Evolutionary conservation across 1,284 basidiomycete species (phyloP), one percentile per base, ranked within the genome.

Genomic region (Coriolopsis trogii): DNA sequence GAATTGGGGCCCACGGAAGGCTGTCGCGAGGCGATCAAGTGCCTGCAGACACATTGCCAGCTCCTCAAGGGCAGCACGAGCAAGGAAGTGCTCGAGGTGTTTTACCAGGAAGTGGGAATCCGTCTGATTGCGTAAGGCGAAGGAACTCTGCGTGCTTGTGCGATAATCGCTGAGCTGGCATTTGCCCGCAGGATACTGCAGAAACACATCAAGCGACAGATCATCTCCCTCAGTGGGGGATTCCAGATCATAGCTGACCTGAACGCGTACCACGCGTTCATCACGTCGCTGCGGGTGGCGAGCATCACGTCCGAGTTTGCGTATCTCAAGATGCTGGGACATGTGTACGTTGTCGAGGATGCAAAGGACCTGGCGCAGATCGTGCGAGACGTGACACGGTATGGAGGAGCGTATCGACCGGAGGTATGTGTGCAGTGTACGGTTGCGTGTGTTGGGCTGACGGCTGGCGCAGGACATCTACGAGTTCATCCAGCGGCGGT

Each of bases 221-320:
- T 97, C 63, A 96, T 99, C 58, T 97, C 93, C 1, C 79, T 97
- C 21, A 84, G 79, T 47, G 97, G 97, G 15, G 95, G 95, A 0
- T 97, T 98, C 70, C 93, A 95, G 63, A 87, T 98, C 51, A 98
- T 99, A 51, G 89, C 95, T 1, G 97, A 99, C 70, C 73, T 99
- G 56, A 98, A 98, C 69, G 84, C 90, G 1, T 98, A 98, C 70
- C 85, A 97, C 67, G 70, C 82, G 0, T 99, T 98, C 70, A 87
- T 98, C 43, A 73, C 86, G 0, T 88, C 89, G 12, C 76, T 97
- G 42, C 93, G 89, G 77, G 58, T 50, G 2, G 75, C 83, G 18
- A 72, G 75, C 21, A 87, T 98, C 18, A 86, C 87, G 0, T 78
- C 86, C 0, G 93, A 97, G 59, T 98, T 98, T 63, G 87, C 93